Base-by-base conservation (phyloP, 441 rosid species). In the Raphanus hybrid region DNA sequence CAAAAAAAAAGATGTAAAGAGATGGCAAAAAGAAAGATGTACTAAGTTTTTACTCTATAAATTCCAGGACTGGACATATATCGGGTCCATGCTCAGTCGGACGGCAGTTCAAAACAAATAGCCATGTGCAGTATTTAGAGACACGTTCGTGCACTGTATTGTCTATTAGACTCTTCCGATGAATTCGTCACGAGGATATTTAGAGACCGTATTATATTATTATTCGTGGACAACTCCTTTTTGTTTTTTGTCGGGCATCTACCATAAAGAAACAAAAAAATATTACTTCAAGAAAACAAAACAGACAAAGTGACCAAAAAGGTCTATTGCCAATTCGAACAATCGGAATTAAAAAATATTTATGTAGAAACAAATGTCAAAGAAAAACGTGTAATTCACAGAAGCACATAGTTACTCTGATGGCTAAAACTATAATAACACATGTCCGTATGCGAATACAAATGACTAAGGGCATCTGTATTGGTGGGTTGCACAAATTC, bases 191-290 rank as follows among this genome's bases (percentile, higher is more conserved):
- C 20, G 54, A 29, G 61, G 45, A 54, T 64, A 15, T 18, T 15
- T 70, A 52, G 4, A 76, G 65, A 55, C 65, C 60, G 23, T 32
- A 23, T 58, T 23, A 11, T 23, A 43, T 59, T 50, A 27, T 64
- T 45, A 3, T 18, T 20, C 35, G 62, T 60, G 74, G 26, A 27
- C 52, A 34, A 64, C 9, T 14, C 64, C 26, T 52, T 62, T 78
- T 34, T 60, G 48, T 12, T 60, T 59, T 52, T 78, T 69, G 81
- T 78, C 81, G 77, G 81, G 74, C 81, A 73, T 71, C 72, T 48
- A 35, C 58, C 70, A 50, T 39, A 45, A 48, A 59, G 29, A 43
- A 23, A 0, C 5, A 37, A 58, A 20, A n/a, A 3, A 9, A 6
- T 1, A 8, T 1, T 52, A 67, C 64, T 27, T 16, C 27, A 43